Evolutionary conservation across 208 protist species (phyloP).

Genomic region (Angomonas desouzai): DNA sequence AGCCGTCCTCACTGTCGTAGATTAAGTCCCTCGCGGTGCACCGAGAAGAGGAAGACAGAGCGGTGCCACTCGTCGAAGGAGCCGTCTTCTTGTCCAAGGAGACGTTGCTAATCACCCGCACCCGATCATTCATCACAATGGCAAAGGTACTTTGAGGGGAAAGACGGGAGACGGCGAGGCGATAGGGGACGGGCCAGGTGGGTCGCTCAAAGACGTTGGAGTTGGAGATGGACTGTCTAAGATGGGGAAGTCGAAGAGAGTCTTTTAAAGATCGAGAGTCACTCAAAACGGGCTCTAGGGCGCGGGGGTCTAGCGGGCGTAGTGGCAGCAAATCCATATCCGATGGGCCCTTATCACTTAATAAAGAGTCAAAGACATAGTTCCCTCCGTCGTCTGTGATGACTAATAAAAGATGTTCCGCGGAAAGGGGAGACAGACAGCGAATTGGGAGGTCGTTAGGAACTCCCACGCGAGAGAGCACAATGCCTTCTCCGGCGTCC

Average conservation of each 20-base stretch:
- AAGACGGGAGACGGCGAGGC: constrained; percentile 38
- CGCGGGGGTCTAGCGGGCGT: not conserved
- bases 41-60: not conserved
- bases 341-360: constrained; percentile 29
- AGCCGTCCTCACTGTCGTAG: constrained; percentile 60
- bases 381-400: constrained; percentile 38
- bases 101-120: constrained; percentile 48
- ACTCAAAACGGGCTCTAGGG: not conserved
- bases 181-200: constrained; percentile 13
- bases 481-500: constrained; percentile 67
- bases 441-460: constrained; percentile 40
- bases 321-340: constrained; percentile 28
- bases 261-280: not conserved
- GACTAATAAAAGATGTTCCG: constrained; percentile 51
- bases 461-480: constrained; percentile 43
- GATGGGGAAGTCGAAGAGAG: constrained; percentile 2
- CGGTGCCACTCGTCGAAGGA: not conserved
- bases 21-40: constrained; percentile 50
- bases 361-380: constrained; percentile 69
- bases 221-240: constrained; percentile 3
- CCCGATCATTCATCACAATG: constrained; percentile 60
- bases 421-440: constrained; percentile 34
- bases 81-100: constrained; percentile 12
- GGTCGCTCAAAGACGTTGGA: constrained; percentile 2
- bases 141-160: constrained; percentile 34